Conservation (phyloP, 768 basidiomycete species). For the Amanita subjunquillea region DNA sequence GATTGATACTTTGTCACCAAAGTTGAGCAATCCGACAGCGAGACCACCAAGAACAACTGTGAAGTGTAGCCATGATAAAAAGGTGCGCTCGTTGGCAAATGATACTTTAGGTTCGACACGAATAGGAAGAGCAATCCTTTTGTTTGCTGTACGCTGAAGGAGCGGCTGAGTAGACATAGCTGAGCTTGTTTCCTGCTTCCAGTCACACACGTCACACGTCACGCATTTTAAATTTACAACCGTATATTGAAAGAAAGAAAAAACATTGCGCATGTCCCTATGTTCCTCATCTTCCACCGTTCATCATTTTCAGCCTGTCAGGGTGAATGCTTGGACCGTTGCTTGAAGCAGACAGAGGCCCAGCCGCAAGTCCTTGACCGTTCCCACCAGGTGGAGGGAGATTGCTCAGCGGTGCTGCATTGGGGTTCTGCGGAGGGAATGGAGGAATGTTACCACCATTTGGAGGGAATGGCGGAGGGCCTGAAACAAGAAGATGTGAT, state of each 20-base stretch:
- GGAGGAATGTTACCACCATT: conserved; percentile 31
- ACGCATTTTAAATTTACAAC: no score
- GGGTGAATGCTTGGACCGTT: conserved; percentile 69
- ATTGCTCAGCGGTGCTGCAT: conserved; percentile 21
- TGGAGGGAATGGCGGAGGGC: conserved; percentile 41
- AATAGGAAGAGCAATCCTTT: conserved; percentile 95
- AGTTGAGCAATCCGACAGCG: conserved; percentile 92
- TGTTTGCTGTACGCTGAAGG: conserved; percentile 87
- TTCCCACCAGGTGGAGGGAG: conserved; percentile 19
- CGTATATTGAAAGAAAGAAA: neutral
- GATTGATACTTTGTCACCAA: conserved; percentile 81
- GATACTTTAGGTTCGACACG: conserved; percentile 93
- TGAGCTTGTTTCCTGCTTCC: neutral
- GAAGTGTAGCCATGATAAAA: conserved; percentile 97
- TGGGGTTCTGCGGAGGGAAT: conserved; percentile 27
- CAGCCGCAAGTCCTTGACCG: conserved; percentile 18
- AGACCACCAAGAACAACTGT: conserved; percentile 96
- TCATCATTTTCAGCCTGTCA: conserved; percentile 78
- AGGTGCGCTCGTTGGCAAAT: conserved; percentile 91
- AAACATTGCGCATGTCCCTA: conserved; percentile 2
- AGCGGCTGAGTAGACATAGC: conserved; percentile 96
- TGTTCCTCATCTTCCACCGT: conserved; percentile 14
- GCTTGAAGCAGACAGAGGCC: conserved; percentile 19
- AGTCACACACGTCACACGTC: neutral
- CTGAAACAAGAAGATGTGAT: conserved; percentile 10